phyloP scores from a whole-genome alignment of 2,329 filamentous ascomycete genomes.

The Colletotrichum noveboracense region DNA sequence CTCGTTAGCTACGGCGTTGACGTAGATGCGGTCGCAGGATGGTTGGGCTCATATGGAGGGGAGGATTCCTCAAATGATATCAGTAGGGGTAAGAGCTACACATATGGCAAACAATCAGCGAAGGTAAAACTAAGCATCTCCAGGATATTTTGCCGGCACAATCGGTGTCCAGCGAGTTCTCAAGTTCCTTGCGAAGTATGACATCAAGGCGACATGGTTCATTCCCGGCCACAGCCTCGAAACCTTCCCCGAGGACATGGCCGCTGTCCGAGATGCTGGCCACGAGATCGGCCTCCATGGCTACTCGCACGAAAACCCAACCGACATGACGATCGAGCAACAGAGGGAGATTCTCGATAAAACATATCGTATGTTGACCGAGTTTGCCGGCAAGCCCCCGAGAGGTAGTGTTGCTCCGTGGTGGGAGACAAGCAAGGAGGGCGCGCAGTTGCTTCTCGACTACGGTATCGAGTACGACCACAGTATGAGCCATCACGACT shows the following conservation, averaged over 20 bases:
- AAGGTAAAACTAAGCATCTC: background rate
- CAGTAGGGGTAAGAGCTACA: constrained; percentile 59
- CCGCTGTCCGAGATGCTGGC: constrained; percentile 48
- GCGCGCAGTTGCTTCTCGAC: constrained; percentile 65
- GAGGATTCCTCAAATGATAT: constrained; percentile 77
- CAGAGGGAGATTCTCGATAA: constrained; percentile 78
- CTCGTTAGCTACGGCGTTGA: constrained; percentile 69
- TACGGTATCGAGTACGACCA: constrained; percentile 77
- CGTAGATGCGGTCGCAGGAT: constrained; percentile 78
- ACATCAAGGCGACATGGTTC: constrained; percentile 68
- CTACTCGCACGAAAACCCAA: constrained; percentile 77
- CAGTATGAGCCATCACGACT: constrained; percentile 70
- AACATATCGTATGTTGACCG: constrained; percentile 73
- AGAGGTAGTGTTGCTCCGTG: constrained; percentile 75
- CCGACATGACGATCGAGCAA: constrained; percentile 75
- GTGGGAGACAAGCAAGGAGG: constrained; percentile 76
- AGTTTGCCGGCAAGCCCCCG: constrained; percentile 73
- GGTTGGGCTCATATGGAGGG: constrained; percentile 77
- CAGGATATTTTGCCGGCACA: constrained; percentile 71
- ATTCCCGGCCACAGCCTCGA: constrained; percentile 55
- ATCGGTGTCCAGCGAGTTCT: constrained; percentile 69
- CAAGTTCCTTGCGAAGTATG: constrained; percentile 74
- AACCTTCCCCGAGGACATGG: constrained; percentile 52
- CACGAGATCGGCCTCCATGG: constrained; percentile 67
- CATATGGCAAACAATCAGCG: background rate